Evolutionary conservation across 1,139 yeast species (phyloP).

Genomic region (Torulaspora pretoriensis): DNA sequence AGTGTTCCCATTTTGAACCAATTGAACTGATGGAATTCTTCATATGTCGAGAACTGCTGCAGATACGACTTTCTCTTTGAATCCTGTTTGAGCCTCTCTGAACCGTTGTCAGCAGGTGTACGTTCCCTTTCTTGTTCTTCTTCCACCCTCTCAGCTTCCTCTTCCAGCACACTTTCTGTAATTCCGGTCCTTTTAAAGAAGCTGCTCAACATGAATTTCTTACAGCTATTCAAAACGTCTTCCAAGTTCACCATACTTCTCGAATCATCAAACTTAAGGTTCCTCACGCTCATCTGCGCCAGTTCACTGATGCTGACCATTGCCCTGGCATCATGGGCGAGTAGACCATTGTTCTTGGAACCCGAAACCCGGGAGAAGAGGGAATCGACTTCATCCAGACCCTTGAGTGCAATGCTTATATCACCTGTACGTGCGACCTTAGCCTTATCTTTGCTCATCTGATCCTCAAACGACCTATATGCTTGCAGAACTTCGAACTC

Average conservation of each 20-base stretch:
- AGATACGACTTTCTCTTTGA: conserved; percentile 20
- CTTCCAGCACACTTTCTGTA: conserved; percentile 9
- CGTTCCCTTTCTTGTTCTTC: conserved; percentile 23
- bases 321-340: conserved; percentile 47
- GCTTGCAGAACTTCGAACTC: conserved; percentile 36
- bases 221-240: conserved; percentile 45
- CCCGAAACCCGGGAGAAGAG: conserved; percentile 38
- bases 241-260: conserved; percentile 47
- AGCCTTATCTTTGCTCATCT: conserved; percentile 39
- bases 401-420: conserved; percentile 37
- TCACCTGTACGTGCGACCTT: conserved; percentile 45
- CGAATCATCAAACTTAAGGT: conserved; percentile 52
- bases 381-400: conserved; percentile 38
- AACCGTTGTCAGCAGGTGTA: neutral
- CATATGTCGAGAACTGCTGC: conserved; percentile 26
- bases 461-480: conserved; percentile 36
- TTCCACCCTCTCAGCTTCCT: conserved; percentile 5
- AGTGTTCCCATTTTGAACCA: conserved; percentile 62
- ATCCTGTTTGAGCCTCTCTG: conserved; percentile 16
- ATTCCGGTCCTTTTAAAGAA: conserved; percentile 25
- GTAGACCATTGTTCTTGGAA: conserved; percentile 38
- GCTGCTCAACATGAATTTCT: conserved; percentile 39
- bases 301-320: conserved; percentile 43
- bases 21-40: conserved; percentile 40
- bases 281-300: conserved; percentile 54